These are phyloP conservation scores for Apiospora hydei DNA, from an alignment of 2,329 filamentous ascomycete species.

Conservation along the genomic window DNA sequence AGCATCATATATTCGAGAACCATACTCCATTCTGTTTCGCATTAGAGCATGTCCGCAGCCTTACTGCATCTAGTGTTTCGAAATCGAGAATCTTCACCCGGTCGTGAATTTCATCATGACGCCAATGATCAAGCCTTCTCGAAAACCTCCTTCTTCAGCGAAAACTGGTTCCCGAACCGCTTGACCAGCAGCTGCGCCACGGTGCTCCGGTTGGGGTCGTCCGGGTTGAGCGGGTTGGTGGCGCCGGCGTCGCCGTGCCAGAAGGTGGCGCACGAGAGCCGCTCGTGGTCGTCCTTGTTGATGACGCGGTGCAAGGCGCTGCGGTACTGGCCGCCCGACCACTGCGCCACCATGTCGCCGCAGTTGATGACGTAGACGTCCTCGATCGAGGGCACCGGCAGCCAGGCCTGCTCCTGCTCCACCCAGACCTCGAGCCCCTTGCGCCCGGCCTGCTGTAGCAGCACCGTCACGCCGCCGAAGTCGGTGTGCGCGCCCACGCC, in stretches of 20 bases:
- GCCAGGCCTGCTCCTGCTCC: constrained; percentile 30
- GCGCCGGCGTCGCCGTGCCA: constrained; percentile 39
- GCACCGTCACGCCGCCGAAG: constrained; percentile 35
- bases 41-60: no score
- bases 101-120: no score
- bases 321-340: constrained; percentile 35
- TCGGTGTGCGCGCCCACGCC: constrained; percentile 36
- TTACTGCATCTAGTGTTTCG: no score
- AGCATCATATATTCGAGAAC: no score
- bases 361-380: constrained; percentile 47
- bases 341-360: constrained; percentile 45
- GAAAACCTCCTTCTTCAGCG: no score
- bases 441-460: constrained; percentile 37
- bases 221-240: constrained; percentile 35
- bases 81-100: no score
- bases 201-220: constrained; percentile 32
- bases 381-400: constrained; percentile 31
- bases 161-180: no score
- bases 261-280: constrained; percentile 27
- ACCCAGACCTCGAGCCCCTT: constrained; percentile 37
- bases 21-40: no score
- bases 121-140: no score
- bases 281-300: constrained; percentile 24
- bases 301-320: constrained; percentile 43
- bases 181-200: constrained; percentile 32